Conservation (phyloP, 306 rosid species). For the Castanopsis chinensis region DNA sequence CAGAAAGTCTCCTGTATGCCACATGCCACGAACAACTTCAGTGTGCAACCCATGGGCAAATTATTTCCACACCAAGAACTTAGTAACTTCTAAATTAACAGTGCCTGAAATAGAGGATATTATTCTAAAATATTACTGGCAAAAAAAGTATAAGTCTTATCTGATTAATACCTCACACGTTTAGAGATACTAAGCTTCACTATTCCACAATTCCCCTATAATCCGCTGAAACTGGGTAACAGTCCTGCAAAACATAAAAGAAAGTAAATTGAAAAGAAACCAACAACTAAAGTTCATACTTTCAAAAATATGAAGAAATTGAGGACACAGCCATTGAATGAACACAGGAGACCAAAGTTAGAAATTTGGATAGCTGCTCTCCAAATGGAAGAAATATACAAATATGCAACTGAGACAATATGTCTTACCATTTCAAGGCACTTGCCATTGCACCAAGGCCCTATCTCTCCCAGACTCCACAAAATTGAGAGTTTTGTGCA, state of each 20-base stretch:
- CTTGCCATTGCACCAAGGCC: too few species aligned
- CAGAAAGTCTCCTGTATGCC: too few species aligned
- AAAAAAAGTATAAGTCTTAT: neutral
- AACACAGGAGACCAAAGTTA: neutral
- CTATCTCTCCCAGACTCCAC: too few species aligned
- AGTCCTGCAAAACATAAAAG: constrained; percentile 5
- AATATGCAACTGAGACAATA: neutral
- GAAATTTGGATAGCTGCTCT: neutral
- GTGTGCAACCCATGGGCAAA: too few species aligned
- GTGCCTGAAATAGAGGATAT: too few species aligned
- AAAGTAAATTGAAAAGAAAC: neutral
- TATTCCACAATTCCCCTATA: neutral
- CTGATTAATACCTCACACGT: neutral
- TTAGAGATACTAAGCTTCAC: neutral
- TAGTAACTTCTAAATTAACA: too few species aligned
- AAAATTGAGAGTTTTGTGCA: too few species aligned
- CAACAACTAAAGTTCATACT: neutral
- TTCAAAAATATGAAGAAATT: neutral
- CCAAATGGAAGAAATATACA: neutral
- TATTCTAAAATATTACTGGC: too few species aligned
- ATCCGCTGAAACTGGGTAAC: neutral
- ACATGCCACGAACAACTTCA: too few species aligned
- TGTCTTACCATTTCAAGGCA: too few species aligned
- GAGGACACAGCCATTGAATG: neutral
- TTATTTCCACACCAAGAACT: too few species aligned